These are phyloP conservation scores for Nephelium lappaceum DNA, from an alignment of 345 rosid species.

Conservation along the genomic window DNA sequence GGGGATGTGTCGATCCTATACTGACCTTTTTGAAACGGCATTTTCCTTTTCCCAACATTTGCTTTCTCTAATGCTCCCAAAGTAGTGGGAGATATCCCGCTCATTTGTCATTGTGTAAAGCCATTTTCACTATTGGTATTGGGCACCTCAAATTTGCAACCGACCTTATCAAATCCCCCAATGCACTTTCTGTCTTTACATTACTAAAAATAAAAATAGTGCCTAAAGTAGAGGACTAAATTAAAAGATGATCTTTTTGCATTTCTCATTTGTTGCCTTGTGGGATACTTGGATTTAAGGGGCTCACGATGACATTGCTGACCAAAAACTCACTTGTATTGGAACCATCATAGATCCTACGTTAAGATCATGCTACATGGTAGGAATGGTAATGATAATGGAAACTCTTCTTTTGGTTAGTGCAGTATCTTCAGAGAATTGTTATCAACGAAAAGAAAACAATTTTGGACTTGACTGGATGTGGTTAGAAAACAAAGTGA, in stretches of 20 bases:
- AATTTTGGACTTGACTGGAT: too few relatives aligned
- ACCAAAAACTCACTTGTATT: too few relatives aligned
- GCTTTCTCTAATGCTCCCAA: conserved; percentile 22
- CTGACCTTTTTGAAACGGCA: conserved; percentile 13
- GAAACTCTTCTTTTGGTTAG: too few relatives aligned
- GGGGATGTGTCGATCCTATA: neutral
- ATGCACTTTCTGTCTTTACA: neutral
- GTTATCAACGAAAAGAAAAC: too few relatives aligned
- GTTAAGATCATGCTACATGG: too few relatives aligned
- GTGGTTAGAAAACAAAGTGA: too few relatives aligned
- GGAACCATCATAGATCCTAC: too few relatives aligned
- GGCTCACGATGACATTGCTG: too few relatives aligned
- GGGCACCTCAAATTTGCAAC: neutral
- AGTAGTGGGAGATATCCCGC: conserved; percentile 26
- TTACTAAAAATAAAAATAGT: neutral
- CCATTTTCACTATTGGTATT: neutral
- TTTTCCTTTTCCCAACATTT: conserved; percentile 22
- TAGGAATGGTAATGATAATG: too few relatives aligned
- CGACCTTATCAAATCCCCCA: neutral
- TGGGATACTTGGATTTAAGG: too few relatives aligned
- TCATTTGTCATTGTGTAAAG: neutral
- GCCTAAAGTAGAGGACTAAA: neutral
- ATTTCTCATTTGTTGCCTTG: too few relatives aligned
- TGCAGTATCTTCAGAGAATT: too few relatives aligned
- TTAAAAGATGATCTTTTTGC: neutral